Evolutionary conservation across 1,284 basidiomycete species (phyloP), one percentile per base, ranked within the genome.

Genomic region (Thelephora terrestris): DNA sequence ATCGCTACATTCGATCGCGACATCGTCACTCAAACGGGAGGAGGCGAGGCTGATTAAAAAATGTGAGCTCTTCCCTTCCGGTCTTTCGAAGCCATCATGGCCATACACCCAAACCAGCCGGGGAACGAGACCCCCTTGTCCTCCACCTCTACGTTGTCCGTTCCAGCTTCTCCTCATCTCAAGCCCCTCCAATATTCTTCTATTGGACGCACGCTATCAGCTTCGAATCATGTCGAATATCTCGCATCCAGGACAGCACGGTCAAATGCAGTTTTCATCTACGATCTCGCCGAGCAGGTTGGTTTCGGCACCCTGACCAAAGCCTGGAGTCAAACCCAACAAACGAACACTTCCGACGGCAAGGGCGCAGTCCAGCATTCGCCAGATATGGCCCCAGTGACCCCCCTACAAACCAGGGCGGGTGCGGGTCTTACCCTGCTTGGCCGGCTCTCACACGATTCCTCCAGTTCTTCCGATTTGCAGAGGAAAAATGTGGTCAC

Each of bases 341-440:
- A 14, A 32, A 32, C 29, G 29, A 14, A 32, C 29, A 14, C 6
- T 5, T 32, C 29, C 29, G 29, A 32, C 7, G 29, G 9, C 29
- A 32, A 32, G 12, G 7, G 12, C 3, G 7, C 29, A 7, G 7
- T 12, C 12, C 64, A 73, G 2, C 62, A 70, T 7, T 60, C 69
- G 24, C 61, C 61, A 38, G 62, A 64, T 20, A 67, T 74, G 5
- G 73, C 79, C 2, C 73, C 79, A 48, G 78, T 87, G 7, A 71
- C 86, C 51, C 68, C 76, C 48, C 70, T 93, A 48, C 91, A 95
- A 69, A 91, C 88, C n/a, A 75, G 92, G 50, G 75, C 84, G 16
- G 92, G 92, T 44, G 91, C 92, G 18, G 92, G 92, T 16, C 68
- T 91, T 49, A 79, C 79, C 58, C 71, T 96, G 52, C 79, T 90